phyloP scores from a whole-genome alignment of 768 basidiomycete genomes.

The Panaeolus cyanescens region DNA sequence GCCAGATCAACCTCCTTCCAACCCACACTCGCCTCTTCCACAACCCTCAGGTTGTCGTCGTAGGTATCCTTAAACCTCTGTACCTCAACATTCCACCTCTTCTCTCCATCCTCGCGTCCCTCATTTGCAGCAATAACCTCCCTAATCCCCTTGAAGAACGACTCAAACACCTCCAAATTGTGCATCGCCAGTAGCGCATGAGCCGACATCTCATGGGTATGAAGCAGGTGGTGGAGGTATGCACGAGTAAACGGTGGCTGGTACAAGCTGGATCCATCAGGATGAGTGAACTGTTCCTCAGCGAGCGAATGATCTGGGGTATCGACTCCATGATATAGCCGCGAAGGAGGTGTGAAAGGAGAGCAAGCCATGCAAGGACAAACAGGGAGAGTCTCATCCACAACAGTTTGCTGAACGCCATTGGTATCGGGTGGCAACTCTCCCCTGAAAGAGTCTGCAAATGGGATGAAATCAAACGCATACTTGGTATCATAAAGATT shows the following conservation, averaged over 20 bases:
- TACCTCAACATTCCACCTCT: conserved; percentile 46
- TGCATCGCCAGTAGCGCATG: conserved; percentile 76
- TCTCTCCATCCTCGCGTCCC: not conserved
- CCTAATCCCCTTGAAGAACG: conserved; percentile 66
- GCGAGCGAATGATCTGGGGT: conserved; percentile 18
- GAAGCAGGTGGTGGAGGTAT: conserved; percentile 83
- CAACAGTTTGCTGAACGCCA: not conserved
- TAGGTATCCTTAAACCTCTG: conserved; percentile 51
- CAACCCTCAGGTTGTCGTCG: conserved; percentile 42
- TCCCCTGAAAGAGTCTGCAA: conserved; percentile 45
- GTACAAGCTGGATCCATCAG: conserved; percentile 9
- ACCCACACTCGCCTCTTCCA: conserved; percentile 50
- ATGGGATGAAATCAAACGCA: conserved; percentile 57
- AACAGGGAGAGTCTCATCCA: conserved; percentile 12
- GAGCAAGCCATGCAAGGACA: conserved; percentile 64
- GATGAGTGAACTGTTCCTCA: conserved; percentile 2
- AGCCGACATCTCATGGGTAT: conserved; percentile 90
- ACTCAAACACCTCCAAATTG: conserved; percentile 68
- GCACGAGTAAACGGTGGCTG: conserved; percentile 49
- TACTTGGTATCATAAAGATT: conserved; percentile 69
- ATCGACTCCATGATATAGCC: conserved; percentile 52
- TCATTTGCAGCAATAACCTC: conserved; percentile 19
- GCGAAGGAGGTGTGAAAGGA: conserved; percentile 34
- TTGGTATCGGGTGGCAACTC: not conserved
- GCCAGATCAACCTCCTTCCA: conserved; percentile 73